Evolutionary conservation across 345 rosid species (phyloP), one percentile per base, ranked within the genome.

Genomic region (Noccaea caerulescens): DNA sequence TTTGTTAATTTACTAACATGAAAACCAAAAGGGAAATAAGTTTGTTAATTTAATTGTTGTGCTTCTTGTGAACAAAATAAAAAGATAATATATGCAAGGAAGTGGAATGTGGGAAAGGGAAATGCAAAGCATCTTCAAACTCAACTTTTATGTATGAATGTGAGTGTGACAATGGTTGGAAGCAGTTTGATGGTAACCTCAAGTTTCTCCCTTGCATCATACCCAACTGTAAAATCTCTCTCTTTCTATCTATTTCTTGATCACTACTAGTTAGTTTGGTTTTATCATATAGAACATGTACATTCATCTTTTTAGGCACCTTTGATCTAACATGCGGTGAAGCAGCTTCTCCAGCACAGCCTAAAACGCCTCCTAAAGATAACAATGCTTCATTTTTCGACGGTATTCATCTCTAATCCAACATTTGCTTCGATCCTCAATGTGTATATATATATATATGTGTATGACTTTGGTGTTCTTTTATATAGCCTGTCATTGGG

Each of bases 131-230:
- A 33, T 76, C 85, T 37, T 14, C 54, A 10, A 84, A 85, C 9
- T 16, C 16, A 75, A 56, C 77, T 20, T 62, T 78, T 54, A 64
- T 72, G 37, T 77, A 71, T 73, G 83, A 80, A 46, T 93, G 97
- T 72, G 86, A 83, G 23, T 90, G 96, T 74, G 84, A 85, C 0
- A 33, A 76, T 65, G 96, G 97, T 11, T 93, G 98, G 98, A 90
- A 69, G 77, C 90, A 76, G 74, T 69, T 79, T 71, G 79, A 77
- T 72, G 47, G 46, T 52, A 1, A 66, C 46, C 75, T 76, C 90
- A 82, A 79, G 59, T 88, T 93, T 79, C 97, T 93, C 62, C 98
- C 97, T 50, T 93, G 98, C 84, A 62, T 88, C 71, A 57, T 78
- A 25, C 97, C 97, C 46, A 84, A 90, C 72, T 93, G 98, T 93